Percentiles rank a stretch among this genome's conserved stretches.
These are phyloP conservation scores for Lipomyces chichibuensis DNA, from an alignment of 805 yeast species.

Conservation along the genomic window DNA sequence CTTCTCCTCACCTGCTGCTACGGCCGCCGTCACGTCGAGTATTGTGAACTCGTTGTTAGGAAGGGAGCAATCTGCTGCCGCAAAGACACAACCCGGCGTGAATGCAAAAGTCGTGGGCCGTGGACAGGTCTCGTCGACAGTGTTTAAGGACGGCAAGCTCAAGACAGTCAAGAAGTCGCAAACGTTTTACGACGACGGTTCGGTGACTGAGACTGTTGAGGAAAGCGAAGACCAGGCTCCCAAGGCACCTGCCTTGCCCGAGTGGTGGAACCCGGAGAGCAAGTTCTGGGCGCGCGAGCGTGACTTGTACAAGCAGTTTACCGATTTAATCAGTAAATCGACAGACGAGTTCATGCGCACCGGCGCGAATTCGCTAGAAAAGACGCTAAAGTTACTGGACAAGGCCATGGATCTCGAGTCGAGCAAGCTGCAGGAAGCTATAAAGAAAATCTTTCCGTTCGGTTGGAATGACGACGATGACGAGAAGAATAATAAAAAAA, in stretches of 20 bases:
- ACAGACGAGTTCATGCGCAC: not conserved
- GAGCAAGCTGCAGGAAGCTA: not conserved
- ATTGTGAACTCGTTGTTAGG: not conserved
- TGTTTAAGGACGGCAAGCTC: slow-evolving; percentile 20
- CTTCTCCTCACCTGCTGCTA: not conserved
- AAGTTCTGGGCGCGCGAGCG: not conserved
- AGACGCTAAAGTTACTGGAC: not conserved
- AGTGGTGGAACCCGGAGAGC: not conserved
- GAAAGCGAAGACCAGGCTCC: slow-evolving; percentile 3
- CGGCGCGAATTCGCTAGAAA: not conserved
- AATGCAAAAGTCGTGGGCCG: slow-evolving; percentile 24
- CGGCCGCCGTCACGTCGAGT: not conserved
- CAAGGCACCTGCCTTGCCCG: not conserved
- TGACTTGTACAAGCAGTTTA: not conserved
- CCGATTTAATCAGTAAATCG: not conserved
- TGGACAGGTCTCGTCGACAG: slow-evolving; percentile 5
- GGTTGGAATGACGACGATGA: not conserved
- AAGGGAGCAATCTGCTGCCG: not conserved
- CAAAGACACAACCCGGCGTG: slow-evolving; percentile 16
- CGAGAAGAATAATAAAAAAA: not conserved
- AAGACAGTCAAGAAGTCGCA: slow-evolving; percentile 13
- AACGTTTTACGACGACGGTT: slow-evolving; percentile 21
- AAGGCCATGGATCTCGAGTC: slow-evolving; percentile 2
- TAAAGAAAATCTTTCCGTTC: not conserved
- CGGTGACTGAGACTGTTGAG: slow-evolving; percentile 20